Evolutionary conservation across 2,329 filamentous ascomycete species (phyloP).

Genomic region (Aspergillus aculeatinus): DNA sequence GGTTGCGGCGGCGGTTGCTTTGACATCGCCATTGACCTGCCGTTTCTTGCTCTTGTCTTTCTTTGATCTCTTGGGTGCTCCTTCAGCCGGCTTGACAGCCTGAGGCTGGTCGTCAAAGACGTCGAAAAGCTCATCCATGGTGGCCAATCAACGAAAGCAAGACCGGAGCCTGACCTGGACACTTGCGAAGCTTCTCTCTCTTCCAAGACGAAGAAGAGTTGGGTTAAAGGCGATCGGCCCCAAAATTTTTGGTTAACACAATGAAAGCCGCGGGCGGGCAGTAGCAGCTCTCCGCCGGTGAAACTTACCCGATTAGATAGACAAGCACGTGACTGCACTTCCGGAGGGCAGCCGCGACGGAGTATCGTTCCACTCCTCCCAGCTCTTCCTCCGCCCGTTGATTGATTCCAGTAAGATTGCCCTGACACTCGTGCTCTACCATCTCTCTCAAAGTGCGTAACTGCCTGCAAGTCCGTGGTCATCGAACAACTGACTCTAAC

Average conservation of each 20-base stretch:
- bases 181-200: slow-evolving; percentile 17
- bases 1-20: slow-evolving; percentile 43
- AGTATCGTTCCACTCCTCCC: slow-evolving; percentile 23
- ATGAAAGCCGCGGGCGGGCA: slow-evolving; percentile 25
- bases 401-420: slow-evolving; percentile 12
- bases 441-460: slow-evolving; percentile 34
- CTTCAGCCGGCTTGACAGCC: slow-evolving; percentile 38
- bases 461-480: not conserved
- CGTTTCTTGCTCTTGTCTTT: slow-evolving; percentile 77
- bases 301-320: slow-evolving; percentile 17
- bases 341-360: slow-evolving; percentile 10
- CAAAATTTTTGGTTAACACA: slow-evolving; percentile 36
- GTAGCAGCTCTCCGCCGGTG: slow-evolving; percentile 16
- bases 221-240: slow-evolving; percentile 10
- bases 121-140: slow-evolving; percentile 78
- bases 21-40: slow-evolving; percentile 77
- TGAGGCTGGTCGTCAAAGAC: slow-evolving; percentile 71
- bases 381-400: slow-evolving; percentile 20
- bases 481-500: slow-evolving; percentile 43
- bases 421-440: slow-evolving; percentile 22
- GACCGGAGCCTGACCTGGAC: slow-evolving; percentile 18
- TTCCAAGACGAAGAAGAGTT: slow-evolving; percentile 14
- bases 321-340: slow-evolving; percentile 13
- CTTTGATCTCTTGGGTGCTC: slow-evolving; percentile 39
- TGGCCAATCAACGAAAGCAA: slow-evolving; percentile 18